Evolutionary conservation across 225 moss, liverwort and hornwort species (phyloP).

Genomic region (Marchantia paleacea): DNA sequence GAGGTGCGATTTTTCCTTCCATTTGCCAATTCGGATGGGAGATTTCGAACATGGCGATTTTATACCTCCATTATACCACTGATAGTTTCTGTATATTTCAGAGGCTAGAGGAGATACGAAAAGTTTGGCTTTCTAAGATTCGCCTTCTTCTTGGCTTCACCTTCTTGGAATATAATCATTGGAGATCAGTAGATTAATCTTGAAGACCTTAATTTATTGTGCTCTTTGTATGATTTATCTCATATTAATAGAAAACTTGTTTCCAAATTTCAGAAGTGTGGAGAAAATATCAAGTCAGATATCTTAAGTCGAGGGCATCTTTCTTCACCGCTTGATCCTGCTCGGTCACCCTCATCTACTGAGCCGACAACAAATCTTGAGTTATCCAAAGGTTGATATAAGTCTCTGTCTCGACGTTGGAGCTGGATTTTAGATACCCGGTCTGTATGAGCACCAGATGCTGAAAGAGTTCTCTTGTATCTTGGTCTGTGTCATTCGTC

Average conservation of each 20-base stretch:
- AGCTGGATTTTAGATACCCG: background rate
- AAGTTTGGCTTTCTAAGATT: too few species aligned
- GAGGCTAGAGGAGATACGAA: too few species aligned
- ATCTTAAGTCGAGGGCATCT: conserved; percentile 42
- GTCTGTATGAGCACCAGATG: background rate
- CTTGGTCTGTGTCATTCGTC: background rate
- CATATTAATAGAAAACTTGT: background rate
- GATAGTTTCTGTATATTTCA: too few species aligned
- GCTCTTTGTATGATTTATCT: too few species aligned
- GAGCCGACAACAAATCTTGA: background rate
- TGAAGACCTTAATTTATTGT: too few species aligned
- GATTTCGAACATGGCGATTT: too few species aligned
- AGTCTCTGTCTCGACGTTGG: background rate
- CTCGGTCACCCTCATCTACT: background rate
- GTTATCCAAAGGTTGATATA: conserved; percentile 20
- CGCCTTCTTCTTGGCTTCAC: too few species aligned
- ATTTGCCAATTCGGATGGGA: too few species aligned
- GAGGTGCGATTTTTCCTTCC: too few species aligned
- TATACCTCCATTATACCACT: too few species aligned
- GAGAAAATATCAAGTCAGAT: conserved; percentile 35
- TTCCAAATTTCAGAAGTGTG: conserved; percentile 34
- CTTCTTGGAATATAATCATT: too few species aligned
- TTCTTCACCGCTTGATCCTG: conserved; percentile 24
- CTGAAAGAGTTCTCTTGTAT: background rate
- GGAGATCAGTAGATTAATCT: too few species aligned